A percentile compares a stretch with the other conserved stretches of the same genome.
Evolutionary conservation across 129 eudicot genomes (phyloP).

Genomic region (Apium graveolens): DNA sequence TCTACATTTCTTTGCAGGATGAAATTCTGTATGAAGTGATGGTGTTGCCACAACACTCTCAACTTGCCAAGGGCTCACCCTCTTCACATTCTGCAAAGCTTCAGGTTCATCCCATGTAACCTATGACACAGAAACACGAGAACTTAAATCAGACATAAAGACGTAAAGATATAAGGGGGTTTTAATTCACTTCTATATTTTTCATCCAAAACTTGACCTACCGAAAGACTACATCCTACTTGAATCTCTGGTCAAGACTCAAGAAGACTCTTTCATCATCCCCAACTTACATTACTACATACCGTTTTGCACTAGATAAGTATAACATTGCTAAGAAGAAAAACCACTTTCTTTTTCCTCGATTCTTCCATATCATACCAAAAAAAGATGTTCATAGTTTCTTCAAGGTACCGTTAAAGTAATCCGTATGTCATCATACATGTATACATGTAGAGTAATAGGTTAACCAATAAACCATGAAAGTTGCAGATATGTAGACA

Average conservation of each 20-base stretch:
- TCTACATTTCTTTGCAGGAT: constrained; percentile 29
- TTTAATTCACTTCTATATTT: background rate
- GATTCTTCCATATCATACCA: background rate
- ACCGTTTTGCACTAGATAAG: background rate
- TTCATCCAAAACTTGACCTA: background rate
- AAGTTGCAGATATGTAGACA: background rate
- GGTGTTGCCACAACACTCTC: constrained; percentile 23
- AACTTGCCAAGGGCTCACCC: constrained; percentile 65
- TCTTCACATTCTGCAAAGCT: constrained; percentile 21
- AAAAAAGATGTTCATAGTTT: background rate
- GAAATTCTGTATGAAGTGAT: constrained; percentile 17
- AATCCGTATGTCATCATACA: background rate
- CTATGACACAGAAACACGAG: constrained; percentile 16
- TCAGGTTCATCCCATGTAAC: constrained; percentile 60
- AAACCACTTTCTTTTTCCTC: background rate
- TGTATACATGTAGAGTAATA: background rate
- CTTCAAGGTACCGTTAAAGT: background rate
- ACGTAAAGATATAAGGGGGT: background rate
- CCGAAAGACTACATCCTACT: background rate
- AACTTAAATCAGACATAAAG: background rate
- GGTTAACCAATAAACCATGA: background rate
- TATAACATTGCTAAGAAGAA: background rate
- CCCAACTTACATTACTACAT: background rate
- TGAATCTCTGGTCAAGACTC: background rate
- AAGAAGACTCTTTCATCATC: background rate